A percentile compares a stretch with the other conserved stretches of the same genome.
Evolutionary conservation across 73 alveolate genomes (phyloP).

Genomic region (Stentor roeselii): DNA sequence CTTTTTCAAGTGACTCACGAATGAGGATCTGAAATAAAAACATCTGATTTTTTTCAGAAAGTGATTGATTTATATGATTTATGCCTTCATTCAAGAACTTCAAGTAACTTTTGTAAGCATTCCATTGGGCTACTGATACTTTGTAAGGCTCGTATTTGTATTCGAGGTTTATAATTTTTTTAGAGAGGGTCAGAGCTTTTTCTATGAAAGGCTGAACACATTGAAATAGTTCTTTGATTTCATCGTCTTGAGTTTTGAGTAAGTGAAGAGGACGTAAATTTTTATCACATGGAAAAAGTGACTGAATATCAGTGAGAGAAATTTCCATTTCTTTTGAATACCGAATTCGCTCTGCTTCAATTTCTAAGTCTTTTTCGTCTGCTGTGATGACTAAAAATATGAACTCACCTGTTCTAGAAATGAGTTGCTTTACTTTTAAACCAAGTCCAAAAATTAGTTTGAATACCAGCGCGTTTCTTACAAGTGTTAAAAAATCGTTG

Average conservation of each 20-base stretch:
- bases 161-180: background rate
- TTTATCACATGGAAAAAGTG: conserved; percentile 50
- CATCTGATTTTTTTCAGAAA: background rate
- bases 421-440: conserved; percentile 35
- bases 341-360: conserved; percentile 32
- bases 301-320: conserved; percentile 38
- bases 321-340: conserved; percentile 33
- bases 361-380: conserved; percentile 17
- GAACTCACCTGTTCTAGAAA: conserved; percentile 32
- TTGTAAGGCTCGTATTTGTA: background rate
- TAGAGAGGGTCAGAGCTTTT: background rate
- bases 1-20: conserved; percentile 4
- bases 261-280: conserved; percentile 33
- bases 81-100: background rate
- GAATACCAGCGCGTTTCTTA: conserved; percentile 30
- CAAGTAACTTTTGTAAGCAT: background rate
- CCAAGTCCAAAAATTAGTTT: conserved; percentile 37
- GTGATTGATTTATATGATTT: background rate
- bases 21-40: background rate
- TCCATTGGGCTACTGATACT: conserved; percentile 3
- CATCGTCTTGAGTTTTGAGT: background rate
- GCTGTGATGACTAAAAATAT: conserved; percentile 35
- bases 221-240: background rate
- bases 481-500: conserved; percentile 35
- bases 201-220: background rate